Percentiles rank a stretch among this genome's conserved stretches.
These are phyloP conservation scores for Didymella exigua DNA, from an alignment of 2,329 filamentous ascomycete species.

Conservation along the genomic window DNA sequence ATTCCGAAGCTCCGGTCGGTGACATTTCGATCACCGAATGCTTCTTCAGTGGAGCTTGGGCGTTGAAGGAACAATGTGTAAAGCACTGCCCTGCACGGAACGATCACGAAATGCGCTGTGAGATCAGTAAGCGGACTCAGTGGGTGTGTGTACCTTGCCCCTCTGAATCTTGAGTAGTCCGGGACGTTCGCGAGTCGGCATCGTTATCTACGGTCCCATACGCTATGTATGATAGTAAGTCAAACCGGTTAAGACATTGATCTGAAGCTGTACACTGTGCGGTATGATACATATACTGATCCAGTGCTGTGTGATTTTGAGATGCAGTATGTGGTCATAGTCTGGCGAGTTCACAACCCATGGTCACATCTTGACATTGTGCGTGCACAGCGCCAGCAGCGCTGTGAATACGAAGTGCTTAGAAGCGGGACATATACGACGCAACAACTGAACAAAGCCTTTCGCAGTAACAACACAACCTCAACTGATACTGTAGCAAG, in stretches of 20 bases:
- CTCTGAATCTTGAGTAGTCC: neutral
- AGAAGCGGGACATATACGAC: neutral
- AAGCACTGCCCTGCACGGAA: neutral
- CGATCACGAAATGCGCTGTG: neutral
- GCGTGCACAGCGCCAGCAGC: neutral
- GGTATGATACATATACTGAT: no score
- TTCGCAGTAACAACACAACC: neutral
- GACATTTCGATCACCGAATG: neutral
- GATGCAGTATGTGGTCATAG: neutral
- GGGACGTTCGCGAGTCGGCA: no score
- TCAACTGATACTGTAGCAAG: neutral
- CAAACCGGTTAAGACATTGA: no score
- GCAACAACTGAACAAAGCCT: neutral
- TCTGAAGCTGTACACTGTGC: no score
- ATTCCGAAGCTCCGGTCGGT: neutral
- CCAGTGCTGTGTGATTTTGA: no score
- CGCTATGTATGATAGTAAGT: no score
- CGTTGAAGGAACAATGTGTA: neutral
- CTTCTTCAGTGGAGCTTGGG: neutral
- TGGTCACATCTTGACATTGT: neutral
- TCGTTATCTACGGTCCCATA: no score
- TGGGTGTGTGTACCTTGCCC: slow-evolving; percentile 1
- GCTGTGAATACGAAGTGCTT: neutral
- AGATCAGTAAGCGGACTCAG: neutral
- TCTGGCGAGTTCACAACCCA: neutral